Base-by-base conservation (phyloP, 176 grass and related monocot species). In the Avena atlantica region DNA sequence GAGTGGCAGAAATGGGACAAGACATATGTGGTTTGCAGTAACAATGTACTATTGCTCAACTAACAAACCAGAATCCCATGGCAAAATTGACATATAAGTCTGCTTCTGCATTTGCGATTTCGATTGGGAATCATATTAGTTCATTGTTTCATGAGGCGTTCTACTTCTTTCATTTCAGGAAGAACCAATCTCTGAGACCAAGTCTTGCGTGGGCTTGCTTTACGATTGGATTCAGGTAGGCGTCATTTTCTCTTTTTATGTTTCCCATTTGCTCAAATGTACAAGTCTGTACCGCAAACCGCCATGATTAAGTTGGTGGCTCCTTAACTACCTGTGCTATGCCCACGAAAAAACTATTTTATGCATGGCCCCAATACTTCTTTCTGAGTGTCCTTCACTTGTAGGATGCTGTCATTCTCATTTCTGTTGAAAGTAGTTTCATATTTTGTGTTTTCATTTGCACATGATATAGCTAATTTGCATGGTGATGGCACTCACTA, bases 151-250 rank as follows among this genome's bases (percentile, higher is more conserved):
- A 25, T 66, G 62, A 91, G 20, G 19, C 12, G 17, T 24, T 72
- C 12, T 70, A 40, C 78, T 78, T 88, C 36, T 81, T 81, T 25
- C 15, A 42, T 90, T 20, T 77, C 66, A 95, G 93, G 90, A 80
- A 76, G 59, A 81, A 59, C 2, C 17, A 27, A 75, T 88, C 7
- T 61, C 66, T 83, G 81, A 86, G 70, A 86, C 59, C 3, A 86
- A 83, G 47, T 71, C 85, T 67, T 37, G 84, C 51, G 78, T 88
- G 29, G n/a, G 7, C 20, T 81, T 95, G 83, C 86, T 95, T 88
- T 82, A 84, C 20, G 40, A 95, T 47, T 95, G 93, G 93, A 80
- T 88, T 64, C 88, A 90, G 93, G 93, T 90, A 92, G 21, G 27
- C 24, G 29, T 83, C 65, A 45, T 70, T 86, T 67, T 42, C 8